Base-by-base conservation (phyloP, 2,329 filamentous ascomycete species). In the Blastomyces parvus region DNA sequence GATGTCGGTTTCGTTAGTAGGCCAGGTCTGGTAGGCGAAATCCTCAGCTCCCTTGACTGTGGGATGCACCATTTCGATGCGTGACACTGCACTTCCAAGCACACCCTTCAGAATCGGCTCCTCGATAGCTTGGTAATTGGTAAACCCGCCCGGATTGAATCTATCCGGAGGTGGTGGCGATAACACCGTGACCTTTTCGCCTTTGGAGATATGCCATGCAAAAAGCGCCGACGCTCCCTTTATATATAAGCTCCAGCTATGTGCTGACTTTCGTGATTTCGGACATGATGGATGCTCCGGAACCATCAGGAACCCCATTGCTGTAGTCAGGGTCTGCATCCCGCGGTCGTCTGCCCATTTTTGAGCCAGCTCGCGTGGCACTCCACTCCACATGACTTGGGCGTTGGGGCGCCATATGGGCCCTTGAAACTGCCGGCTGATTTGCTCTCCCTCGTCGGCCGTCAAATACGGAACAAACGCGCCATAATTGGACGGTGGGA, bases 371-470 rank as follows among this genome's bases (percentile, higher is more conserved):
- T 67, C 57, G 25, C 65, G 67, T 25, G 62, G 52, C 13, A 73
- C 58, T 42, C 70, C 70, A 53, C 68, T 73, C 71, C 68, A 73
- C 65, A 72, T 64, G 36, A 72, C 69, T 64, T 71, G 70, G 48
- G 56, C 17, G 36, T 64, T 65, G 42, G 22, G 61, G 42, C 61
- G 63, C 62, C 66, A 69, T 63, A 48, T 52, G 44, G 55, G 36
- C 44, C 56, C 13, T 50, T 50, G 50, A 44, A 68, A 67, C 60
- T 67, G 64, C 38, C 61, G 59, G 48, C 60, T 58, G 53, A 69
- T 69, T 59, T 64, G 62, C n/a, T 22, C 19, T 59, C 69, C 66
- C 48, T 69, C 66, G 42, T 66, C 63, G 22, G 56, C 53, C 60
- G 65, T 67, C 25, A 68, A 27, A 58, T 50, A 50, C 13, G 46